Evolutionary conservation across 495 filamentous ascomycete genomes (phyloP), one percentile per base, ranked within the genome.

Genomic region (Podospora bellae-mahoneyi): DNA sequence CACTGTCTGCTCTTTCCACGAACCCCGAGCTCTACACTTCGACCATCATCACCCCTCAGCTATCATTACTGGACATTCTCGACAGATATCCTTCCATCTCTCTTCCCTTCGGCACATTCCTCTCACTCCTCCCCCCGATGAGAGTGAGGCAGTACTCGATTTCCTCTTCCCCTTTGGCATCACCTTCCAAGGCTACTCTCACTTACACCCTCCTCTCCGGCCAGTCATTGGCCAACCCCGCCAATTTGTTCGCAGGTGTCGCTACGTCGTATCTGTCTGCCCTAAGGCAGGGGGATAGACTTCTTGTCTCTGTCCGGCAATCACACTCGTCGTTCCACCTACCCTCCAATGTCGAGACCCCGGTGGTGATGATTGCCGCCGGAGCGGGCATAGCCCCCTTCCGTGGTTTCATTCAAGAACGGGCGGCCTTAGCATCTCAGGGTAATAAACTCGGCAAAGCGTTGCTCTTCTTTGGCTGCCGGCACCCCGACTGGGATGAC

Each of bases 71-170:
- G 18, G 88, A 91, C 64, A 76, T 93, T 2, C 82, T 92, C 1
- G 85, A 88, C 66, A 79, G 80, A 30, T 88, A 87, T 74, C 80
- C 87, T 0, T 71, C 79, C 7, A 78, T 89, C 66, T 73, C 82
- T 2, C 75, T 92, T 0, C 80, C 89, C 0, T 81, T 93, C 48
- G 82, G 83, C 27, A 74, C 82, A 20, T 92, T 89, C 80, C 85
- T 93, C 23, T 77, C 83, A 20, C 87, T 92, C 79, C 85, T 92
- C 0, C 89, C 89, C 0, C 90, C 90, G 0, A 89, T 94, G 85
- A 88, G 89, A 23, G 84, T 89, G 18, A 86, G 91, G 15, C 89
- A 91, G 74, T 94, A 93, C 76, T 90, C 86, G 53, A 92, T 94
- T 77, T 93, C 91, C 18, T 92, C 90, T 0, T 92, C 91, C 0